phyloP scores from a whole-genome alignment of 2,329 filamentous ascomycete genomes.

The Penicillium sp. region DNA sequence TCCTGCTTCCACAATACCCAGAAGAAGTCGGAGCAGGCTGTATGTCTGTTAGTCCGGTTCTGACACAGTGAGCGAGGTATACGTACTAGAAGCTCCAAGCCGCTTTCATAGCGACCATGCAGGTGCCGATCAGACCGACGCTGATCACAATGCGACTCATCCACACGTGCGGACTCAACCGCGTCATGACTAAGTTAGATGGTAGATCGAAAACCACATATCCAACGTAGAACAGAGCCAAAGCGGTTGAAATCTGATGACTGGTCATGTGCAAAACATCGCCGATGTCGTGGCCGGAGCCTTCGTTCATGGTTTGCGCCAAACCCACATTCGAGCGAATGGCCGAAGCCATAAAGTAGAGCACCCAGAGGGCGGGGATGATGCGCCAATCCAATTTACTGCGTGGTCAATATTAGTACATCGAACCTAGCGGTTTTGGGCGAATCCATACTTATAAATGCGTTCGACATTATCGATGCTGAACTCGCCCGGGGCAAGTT shows the following conservation, averaged over 20 bases:
- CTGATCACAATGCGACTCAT: conserved; percentile 89
- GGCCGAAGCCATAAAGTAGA: conserved; percentile 90
- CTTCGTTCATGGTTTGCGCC: conserved; percentile 88
- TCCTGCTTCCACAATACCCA: conserved; percentile 84
- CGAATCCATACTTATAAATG: conserved; percentile 34
- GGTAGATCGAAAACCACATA: conserved; percentile 89
- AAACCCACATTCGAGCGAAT: conserved; percentile 90
- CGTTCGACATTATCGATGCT: conserved; percentile 37
- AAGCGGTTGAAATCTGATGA: conserved; percentile 77
- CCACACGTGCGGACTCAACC: conserved; percentile 81
- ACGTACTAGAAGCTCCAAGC: conserved; percentile 80
- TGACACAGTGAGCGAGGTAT: conserved; percentile 2
- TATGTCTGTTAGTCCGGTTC: conserved; percentile 8
- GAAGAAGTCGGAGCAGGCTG: conserved; percentile 72
- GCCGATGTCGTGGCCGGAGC: conserved; percentile 71
- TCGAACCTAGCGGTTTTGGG: neutral
- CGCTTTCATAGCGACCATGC: conserved; percentile 76
- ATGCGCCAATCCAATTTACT: conserved; percentile 61
- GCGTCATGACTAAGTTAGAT: conserved; percentile 86
- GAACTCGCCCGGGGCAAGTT: conserved; percentile 28
- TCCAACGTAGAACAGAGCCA: conserved; percentile 88
- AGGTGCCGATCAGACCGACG: conserved; percentile 79
- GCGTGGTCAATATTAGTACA: neutral
- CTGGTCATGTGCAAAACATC: conserved; percentile 67
- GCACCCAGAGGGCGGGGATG: conserved; percentile 76